Percentiles rank a stretch among this genome's conserved stretches.
phyloP scores from a whole-genome alignment of 176 grass and related monocot species.

The Thalia dealbata region DNA sequence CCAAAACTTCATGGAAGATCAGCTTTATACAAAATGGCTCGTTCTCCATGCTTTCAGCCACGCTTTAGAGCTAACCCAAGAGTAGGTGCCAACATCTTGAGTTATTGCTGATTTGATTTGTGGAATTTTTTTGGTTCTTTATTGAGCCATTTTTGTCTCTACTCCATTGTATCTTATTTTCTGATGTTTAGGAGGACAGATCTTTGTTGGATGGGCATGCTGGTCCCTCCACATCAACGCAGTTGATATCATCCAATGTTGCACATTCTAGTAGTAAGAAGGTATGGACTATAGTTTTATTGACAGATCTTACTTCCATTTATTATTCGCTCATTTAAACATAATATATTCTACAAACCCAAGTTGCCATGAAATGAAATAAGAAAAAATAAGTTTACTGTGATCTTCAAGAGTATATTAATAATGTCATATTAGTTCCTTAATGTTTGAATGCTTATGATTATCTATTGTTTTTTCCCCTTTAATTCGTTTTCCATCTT shows the following conservation, averaged over 20 bases:
- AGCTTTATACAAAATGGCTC: constrained; percentile 41
- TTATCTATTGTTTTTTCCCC: no score
- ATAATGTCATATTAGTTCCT: no score
- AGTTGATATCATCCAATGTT: background rate
- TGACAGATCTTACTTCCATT: background rate
- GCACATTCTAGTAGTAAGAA: background rate
- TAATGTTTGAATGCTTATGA: no score
- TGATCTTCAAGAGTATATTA: no score
- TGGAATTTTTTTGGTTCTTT: background rate
- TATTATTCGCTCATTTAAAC: background rate
- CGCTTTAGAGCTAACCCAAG: constrained; percentile 4
- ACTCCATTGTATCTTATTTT: background rate
- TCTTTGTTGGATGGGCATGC: background rate
- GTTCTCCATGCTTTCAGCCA: constrained; percentile 56
- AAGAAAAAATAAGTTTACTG: no score
- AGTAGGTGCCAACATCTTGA: background rate
- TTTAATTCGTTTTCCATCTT: no score
- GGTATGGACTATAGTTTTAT: background rate
- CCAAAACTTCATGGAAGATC: constrained; percentile 31
- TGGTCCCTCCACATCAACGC: background rate
- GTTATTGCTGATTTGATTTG: background rate
- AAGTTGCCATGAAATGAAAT: no score
- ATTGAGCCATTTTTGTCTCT: background rate
- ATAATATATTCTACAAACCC: no score
- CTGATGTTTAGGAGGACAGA: background rate